Base-by-base conservation (phyloP, 169 alveolate species). In the Prorocentrum cordatum region DNA sequence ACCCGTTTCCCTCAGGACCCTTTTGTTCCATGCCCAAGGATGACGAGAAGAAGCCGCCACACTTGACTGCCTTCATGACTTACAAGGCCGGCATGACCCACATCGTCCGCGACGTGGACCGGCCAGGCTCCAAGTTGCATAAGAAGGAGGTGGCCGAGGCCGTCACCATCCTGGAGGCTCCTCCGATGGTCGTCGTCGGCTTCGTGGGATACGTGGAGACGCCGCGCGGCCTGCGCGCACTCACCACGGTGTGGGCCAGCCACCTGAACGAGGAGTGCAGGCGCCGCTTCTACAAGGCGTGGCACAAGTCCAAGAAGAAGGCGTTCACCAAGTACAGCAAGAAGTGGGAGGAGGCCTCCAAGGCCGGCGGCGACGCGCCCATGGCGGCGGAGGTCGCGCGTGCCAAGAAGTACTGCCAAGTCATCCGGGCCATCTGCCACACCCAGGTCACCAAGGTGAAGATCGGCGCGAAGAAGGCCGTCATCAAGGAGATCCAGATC, bases 51-150 rank as follows among this genome's bases (percentile, higher is more conserved):
- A 94, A 96, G 91, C 96, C 97, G 35, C 97, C 98, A 67, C 99
- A 98, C 94, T 94, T 98, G 61, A 98, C 99, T 0, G 99, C 99
- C 83, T 98, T 98, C 95, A 95, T 97, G 96, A 99, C 99, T 89
- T 98, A 96, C 96, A 98, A 98, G 95, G 99, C 99, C 75, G 99
- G 99, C 89, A 98, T 98, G 99, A 98, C 99, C 61, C 99, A 98
- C 95, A 97, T 98, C 64, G 99, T 98, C 73, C 97, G 99, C 89
- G 99, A 97, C 92, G 99, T 97, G 82, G 99, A 97, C 83, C 96
- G 96, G 93, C 99, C 99, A 27, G 99, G 92, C 47, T 97, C 99
- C 59, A 97, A 97, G 94, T 94, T 97, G 83, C 97, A 98, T 96
- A 97, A 97, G 96, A 98, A 98, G 96, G 99, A 98, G 93, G 96